Conservation (phyloP, 2,329 filamentous ascomycete genomes). For the Neocatenulostroma microsporum region DNA sequence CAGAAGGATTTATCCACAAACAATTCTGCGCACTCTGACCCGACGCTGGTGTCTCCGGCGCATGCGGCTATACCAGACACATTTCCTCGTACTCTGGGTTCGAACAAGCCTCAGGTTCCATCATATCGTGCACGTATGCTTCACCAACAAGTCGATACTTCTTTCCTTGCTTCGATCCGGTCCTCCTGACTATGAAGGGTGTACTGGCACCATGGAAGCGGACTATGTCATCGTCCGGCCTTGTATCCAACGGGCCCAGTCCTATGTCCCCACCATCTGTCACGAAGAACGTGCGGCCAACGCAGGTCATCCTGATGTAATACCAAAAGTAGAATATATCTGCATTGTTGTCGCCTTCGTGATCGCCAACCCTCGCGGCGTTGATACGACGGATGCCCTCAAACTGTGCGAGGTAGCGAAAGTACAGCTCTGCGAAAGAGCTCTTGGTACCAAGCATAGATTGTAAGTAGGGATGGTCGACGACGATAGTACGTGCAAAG, state of each 20-base stretch:
- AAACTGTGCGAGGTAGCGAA: too few species aligned
- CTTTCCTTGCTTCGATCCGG: neutral
- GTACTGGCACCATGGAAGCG: slow-evolving; percentile 1
- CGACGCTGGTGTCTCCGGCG: too few species aligned
- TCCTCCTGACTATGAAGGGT: neutral
- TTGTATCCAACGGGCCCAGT: neutral
- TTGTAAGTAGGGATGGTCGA: too few species aligned
- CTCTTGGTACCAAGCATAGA: too few species aligned
- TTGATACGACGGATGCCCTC: neutral
- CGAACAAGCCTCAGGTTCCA: too few species aligned
- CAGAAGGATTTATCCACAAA: too few species aligned
- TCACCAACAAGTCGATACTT: slow-evolving; percentile 4
- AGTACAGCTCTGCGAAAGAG: neutral
- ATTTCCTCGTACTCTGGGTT: too few species aligned
- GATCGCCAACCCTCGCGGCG: too few species aligned
- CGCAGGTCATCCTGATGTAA: neutral
- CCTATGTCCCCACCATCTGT: neutral
- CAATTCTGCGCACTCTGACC: too few species aligned
- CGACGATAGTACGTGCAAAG: neutral
- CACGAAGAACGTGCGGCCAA: slow-evolving; percentile 5
- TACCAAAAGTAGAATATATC: neutral
- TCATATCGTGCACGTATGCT: slow-evolving; percentile 3
- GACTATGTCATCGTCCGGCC: neutral
- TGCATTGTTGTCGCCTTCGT: neutral
- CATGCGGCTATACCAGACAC: too few species aligned